Percentiles rank a stretch among this genome's conserved stretches.
These are phyloP conservation scores for Citrus medica DNA, from an alignment of 345 rosid species.

Conservation along the genomic window DNA sequence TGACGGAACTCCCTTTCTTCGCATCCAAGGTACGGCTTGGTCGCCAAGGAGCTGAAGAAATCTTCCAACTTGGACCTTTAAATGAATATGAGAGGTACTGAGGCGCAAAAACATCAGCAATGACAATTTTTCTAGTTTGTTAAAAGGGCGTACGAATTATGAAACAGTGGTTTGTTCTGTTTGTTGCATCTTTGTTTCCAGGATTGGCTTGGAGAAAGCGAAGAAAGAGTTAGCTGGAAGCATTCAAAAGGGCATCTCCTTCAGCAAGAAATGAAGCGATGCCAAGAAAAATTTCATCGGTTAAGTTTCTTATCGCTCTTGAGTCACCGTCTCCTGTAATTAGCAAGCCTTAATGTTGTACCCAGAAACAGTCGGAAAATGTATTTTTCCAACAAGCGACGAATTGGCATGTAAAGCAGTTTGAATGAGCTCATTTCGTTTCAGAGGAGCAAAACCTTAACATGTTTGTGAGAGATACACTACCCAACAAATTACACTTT, in stretches of 20 bases:
- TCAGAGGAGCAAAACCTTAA: neutral
- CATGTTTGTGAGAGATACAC: no score
- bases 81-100: slow-evolving; percentile 65
- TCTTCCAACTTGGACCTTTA: slow-evolving; percentile 66
- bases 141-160: neutral
- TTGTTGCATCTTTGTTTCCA: slow-evolving; percentile 16
- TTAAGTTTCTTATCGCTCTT: neutral
- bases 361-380: neutral
- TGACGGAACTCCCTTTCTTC: slow-evolving; percentile 76
- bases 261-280: slow-evolving; percentile 47
- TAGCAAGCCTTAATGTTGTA: neutral
- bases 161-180: neutral
- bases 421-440: neutral
- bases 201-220: slow-evolving; percentile 72
- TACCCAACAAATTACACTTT: no score
- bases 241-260: slow-evolving; percentile 70
- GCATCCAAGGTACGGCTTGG: slow-evolving; percentile 78
- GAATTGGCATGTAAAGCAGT: neutral
- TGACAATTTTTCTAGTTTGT: neutral
- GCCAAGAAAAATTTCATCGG: slow-evolving; percentile 3
- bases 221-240: slow-evolving; percentile 68
- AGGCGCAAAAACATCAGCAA: neutral
- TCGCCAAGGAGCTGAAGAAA: slow-evolving; percentile 65
- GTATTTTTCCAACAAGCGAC: neutral
- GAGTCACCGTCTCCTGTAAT: neutral